phyloP scores from a whole-genome alignment of 345 rosid species.

The Bruguiera sexangula region DNA sequence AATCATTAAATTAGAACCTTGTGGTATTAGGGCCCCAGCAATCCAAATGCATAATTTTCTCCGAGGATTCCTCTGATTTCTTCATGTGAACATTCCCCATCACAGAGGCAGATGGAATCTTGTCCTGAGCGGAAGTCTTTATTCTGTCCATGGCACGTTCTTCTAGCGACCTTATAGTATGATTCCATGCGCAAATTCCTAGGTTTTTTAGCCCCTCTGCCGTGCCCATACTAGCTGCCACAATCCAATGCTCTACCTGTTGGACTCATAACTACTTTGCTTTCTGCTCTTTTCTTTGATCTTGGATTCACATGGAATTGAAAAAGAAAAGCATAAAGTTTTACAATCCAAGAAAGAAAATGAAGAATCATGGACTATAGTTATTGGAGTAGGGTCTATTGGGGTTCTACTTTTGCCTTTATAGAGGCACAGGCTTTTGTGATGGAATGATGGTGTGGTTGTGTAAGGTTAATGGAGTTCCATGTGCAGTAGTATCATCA shows the following conservation, averaged over 20 bases:
- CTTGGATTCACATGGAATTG: too few relatives aligned
- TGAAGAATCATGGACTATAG: too few relatives aligned
- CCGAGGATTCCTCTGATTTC: not conserved
- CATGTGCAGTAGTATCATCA: not conserved
- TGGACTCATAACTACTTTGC: not conserved
- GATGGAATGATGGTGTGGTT: not conserved
- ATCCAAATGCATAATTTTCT: constrained; percentile 12
- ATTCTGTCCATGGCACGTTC: constrained; percentile 11
- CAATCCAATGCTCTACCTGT: constrained; percentile 8
- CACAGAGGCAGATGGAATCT: not conserved
- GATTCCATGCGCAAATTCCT: constrained; percentile 31
- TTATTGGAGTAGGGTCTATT: not conserved
- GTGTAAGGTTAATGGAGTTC: not conserved
- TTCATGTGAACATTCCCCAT: not conserved
- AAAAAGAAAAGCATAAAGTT: not conserved
- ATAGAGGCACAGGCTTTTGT: not conserved
- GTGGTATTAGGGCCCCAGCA: constrained; percentile 22
- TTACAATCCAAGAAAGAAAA: not conserved
- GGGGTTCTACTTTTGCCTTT: not conserved
- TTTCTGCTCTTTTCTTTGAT: not conserved
- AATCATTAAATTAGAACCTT: constrained; percentile 7
- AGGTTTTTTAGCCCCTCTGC: constrained; percentile 26
- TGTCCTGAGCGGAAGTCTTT: not conserved
- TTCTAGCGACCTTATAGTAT: constrained; percentile 19
- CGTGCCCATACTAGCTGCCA: constrained; percentile 14